Conservation (phyloP, 2,329 filamentous ascomycete species). For the Hypoxylon sp. region DNA sequence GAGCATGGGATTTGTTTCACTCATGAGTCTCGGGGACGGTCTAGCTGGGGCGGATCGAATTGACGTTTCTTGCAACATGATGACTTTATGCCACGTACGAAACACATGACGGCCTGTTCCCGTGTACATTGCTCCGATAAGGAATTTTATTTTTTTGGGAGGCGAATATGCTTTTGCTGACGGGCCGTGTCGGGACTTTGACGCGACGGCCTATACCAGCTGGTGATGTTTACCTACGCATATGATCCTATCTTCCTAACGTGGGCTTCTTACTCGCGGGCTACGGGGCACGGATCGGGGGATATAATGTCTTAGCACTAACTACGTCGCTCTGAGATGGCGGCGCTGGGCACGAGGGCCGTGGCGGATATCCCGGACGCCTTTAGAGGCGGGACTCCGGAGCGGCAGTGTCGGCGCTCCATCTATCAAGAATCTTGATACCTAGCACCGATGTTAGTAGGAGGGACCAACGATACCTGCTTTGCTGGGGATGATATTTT, state of each 20-base stretch:
- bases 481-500: slow-evolving; percentile 20
- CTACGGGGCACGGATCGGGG: slow-evolving; percentile 24
- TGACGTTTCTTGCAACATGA: slow-evolving; percentile 39
- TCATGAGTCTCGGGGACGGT: slow-evolving; percentile 67
- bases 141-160: slow-evolving; percentile 30
- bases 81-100: slow-evolving; percentile 42
- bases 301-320: slow-evolving; percentile 42
- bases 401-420: slow-evolving; percentile 4
- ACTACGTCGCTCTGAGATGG: slow-evolving; percentile 18
- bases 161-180: slow-evolving; percentile 35
- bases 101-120: slow-evolving; percentile 35
- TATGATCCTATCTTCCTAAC: slow-evolving; percentile 32
- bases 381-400: slow-evolving; percentile 9
- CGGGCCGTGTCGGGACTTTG: slow-evolving; percentile 18
- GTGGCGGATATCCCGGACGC: slow-evolving; percentile 8
- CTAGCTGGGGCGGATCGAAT: slow-evolving; percentile 27
- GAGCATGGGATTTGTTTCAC: slow-evolving; percentile 98
- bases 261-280: slow-evolving; percentile 9
- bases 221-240: slow-evolving; percentile 24
- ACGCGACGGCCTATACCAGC: slow-evolving; percentile 22
- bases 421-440: slow-evolving; percentile 24
- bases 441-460: slow-evolving; percentile 26
- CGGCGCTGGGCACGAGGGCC: slow-evolving; percentile 14
- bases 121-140: slow-evolving; percentile 38
- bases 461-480: slow-evolving; percentile 4